Percentiles rank a stretch among this genome's conserved stretches.
These are phyloP conservation scores for Leccinum uliginosum DNA, from an alignment of 768 basidiomycete genomes.

Conservation along the genomic window DNA sequence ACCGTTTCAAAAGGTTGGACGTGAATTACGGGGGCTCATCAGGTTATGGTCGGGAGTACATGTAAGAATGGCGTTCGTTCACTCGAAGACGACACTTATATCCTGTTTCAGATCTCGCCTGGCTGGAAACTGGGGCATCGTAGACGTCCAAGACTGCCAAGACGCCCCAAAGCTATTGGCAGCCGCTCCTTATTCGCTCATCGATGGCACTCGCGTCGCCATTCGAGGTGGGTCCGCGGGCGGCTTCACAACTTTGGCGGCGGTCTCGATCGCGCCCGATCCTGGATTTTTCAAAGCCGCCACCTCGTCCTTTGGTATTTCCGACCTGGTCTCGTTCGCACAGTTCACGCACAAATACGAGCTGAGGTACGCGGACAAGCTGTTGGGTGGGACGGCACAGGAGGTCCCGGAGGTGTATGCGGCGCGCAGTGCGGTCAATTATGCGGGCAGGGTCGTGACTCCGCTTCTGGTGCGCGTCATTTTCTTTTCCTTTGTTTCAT, in stretches of 20 bases:
- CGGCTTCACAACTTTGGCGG: constrained; percentile 61
- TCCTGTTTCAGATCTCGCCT: constrained; percentile 43
- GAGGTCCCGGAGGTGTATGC: constrained; percentile 56
- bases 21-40: constrained; percentile 78
- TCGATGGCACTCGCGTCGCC: constrained; percentile 59
- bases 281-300: constrained; percentile 54
- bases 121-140: constrained; percentile 64
- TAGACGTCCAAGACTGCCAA: constrained; percentile 64
- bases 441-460: constrained; percentile 56
- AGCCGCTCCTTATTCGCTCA: constrained; percentile 41
- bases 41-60: constrained; percentile 68
- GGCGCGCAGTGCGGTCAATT: constrained; percentile 58
- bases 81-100: neutral
- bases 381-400: constrained; percentile 57
- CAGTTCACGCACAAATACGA: constrained; percentile 74
- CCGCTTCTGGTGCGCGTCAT: constrained; percentile 55
- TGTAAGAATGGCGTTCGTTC: constrained; percentile 25
- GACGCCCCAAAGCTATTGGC: constrained; percentile 51
- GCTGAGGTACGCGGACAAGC: constrained; percentile 50
- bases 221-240: constrained; percentile 75
- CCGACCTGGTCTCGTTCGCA: constrained; percentile 53
- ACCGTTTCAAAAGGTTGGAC: constrained; percentile 44
- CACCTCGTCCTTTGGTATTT: constrained; percentile 64
- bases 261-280: constrained; percentile 39
- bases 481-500: neutral